phyloP scores from a whole-genome alignment of 208 protist species.

The Phytomonas serpens region DNA sequence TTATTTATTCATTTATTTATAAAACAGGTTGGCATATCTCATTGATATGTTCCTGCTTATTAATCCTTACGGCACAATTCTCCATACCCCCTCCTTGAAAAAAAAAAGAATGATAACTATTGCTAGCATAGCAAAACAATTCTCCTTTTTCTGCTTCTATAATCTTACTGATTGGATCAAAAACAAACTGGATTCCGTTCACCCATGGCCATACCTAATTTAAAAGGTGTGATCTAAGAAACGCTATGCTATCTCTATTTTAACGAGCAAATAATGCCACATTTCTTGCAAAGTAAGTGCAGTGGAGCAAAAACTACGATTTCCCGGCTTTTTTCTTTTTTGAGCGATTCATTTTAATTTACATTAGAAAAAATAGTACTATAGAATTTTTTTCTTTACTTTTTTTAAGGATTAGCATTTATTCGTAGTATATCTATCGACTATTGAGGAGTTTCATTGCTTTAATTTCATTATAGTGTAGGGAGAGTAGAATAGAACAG shows the following conservation, averaged over 20 bases:
- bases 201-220: not conserved
- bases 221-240: not conserved
- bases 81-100: not conserved
- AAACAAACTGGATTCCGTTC: conserved; percentile 3
- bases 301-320: not conserved
- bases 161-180: not conserved
- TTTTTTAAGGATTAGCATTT: conserved; percentile 6
- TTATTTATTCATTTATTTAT: not conserved
- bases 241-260: not conserved
- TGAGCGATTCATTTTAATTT: not conserved
- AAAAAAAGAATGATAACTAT: not conserved
- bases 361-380: not conserved
- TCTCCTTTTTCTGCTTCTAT: conserved; percentile 1
- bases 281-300: not conserved
- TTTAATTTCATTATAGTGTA: not conserved
- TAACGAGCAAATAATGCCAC: not conserved
- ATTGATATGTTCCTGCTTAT: not conserved
- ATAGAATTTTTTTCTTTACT: not conserved
- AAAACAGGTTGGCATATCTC: not conserved
- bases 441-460: not conserved
- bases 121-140: not conserved
- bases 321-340: not conserved
- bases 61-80: not conserved
- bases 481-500: not conserved
- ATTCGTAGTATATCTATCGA: not conserved